Conservation (phyloP, 176 grass and related monocot species). For the Avena sativa region DNA sequence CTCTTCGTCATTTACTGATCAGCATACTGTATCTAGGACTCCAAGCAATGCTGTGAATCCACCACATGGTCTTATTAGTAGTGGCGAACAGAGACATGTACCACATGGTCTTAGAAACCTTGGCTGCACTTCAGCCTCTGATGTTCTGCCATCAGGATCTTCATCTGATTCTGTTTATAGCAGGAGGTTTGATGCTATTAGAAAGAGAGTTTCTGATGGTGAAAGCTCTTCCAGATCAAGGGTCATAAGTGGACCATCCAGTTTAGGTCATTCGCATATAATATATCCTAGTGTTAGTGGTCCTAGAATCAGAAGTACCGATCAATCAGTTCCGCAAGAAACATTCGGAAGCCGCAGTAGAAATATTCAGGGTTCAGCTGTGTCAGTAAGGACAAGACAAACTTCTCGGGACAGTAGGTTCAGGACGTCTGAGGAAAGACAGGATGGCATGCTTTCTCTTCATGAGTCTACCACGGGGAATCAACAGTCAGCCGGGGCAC, state of each 20-base stretch:
- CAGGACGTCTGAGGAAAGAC: slow-evolving; percentile 40
- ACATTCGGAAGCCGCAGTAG: slow-evolving; percentile 36
- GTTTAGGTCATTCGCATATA: slow-evolving; percentile 33
- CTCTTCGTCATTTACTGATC: slow-evolving; percentile 42
- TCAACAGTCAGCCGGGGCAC: slow-evolving; percentile 26
- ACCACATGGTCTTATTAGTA: slow-evolving; percentile 41
- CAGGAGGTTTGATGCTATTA: slow-evolving; percentile 48
- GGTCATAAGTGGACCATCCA: slow-evolving; percentile 26
- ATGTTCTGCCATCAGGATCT: slow-evolving; percentile 53
- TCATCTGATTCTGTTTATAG: slow-evolving; percentile 43
- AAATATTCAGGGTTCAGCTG: slow-evolving; percentile 50
- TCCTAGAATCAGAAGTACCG: slow-evolving; percentile 26
- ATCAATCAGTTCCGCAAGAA: slow-evolving; percentile 38
- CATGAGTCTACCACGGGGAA: slow-evolving; percentile 39
- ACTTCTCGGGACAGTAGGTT: slow-evolving; percentile 41
- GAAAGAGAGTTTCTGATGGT: slow-evolving; percentile 54
- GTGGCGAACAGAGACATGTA: slow-evolving; percentile 47
- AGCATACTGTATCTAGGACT: slow-evolving; percentile 31
- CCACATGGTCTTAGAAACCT: slow-evolving; percentile 46
- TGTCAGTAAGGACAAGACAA: slow-evolving; percentile 56
- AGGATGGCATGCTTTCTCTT: slow-evolving; percentile 16
- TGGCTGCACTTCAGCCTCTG: slow-evolving; percentile 49
- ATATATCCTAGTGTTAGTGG: slow-evolving; percentile 15
- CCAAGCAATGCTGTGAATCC: slow-evolving; percentile 4
- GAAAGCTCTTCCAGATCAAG: slow-evolving; percentile 60